Conservation (phyloP, 345 rosid species). For the Salix brachista region DNA sequence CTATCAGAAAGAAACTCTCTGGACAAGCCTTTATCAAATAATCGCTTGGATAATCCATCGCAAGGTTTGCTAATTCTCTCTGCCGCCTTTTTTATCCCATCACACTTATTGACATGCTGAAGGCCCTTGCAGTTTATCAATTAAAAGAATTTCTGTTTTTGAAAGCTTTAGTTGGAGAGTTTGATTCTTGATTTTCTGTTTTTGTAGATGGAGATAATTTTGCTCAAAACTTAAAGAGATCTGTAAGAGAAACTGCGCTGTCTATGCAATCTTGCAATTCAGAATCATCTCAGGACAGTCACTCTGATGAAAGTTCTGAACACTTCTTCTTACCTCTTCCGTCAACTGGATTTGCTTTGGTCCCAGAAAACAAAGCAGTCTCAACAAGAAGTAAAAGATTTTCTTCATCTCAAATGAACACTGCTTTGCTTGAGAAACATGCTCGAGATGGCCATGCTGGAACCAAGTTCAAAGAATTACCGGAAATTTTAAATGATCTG, state of each 20-base stretch:
- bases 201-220: conserved; percentile 62
- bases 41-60: conserved; percentile 42
- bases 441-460: conserved; percentile 37
- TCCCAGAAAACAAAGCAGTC: conserved; percentile 50
- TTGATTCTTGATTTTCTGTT: conserved; percentile 14
- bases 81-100: background rate
- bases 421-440: conserved; percentile 41
- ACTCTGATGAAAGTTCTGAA: conserved; percentile 72
- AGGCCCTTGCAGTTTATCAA: conserved; percentile 1
- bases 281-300: conserved; percentile 65
- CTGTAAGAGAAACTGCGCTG: conserved; percentile 90
- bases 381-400: conserved; percentile 48
- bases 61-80: conserved; percentile 52
- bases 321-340: conserved; percentile 84
- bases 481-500: conserved; percentile 52
- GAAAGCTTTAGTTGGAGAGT: conserved; percentile 12
- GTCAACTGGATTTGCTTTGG: conserved; percentile 48
- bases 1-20: conserved; percentile 49
- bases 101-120: background rate
- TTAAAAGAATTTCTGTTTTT: conserved; percentile 3
- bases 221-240: conserved; percentile 76
- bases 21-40: conserved; percentile 48
- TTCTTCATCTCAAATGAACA: conserved; percentile 47
- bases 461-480: conserved; percentile 55
- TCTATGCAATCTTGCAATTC: conserved; percentile 53